Percentiles rank a stretch among this genome's conserved stretches.
Evolutionary conservation across 805 yeast species (phyloP).

Genomic region (Pichia scutulata): DNA sequence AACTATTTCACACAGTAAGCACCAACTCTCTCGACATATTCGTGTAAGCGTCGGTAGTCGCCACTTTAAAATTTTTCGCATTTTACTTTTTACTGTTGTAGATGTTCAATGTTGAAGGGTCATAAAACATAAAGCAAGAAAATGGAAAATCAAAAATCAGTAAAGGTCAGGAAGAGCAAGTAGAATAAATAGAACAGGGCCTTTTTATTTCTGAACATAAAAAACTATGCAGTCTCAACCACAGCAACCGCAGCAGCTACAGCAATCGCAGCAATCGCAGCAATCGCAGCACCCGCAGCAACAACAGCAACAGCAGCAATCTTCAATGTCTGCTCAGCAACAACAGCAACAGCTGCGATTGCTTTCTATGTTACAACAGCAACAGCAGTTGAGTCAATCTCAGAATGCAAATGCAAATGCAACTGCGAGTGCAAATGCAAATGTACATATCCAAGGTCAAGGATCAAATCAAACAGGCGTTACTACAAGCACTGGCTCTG

Average conservation of each 20-base stretch:
- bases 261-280: slow-evolving; percentile 19
- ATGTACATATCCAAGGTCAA: neutral
- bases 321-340: slow-evolving; percentile 8
- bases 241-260: slow-evolving; percentile 14
- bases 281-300: slow-evolving; percentile 19
- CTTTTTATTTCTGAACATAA: too few relatives aligned
- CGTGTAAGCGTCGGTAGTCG: neutral
- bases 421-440: neutral
- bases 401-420: neutral
- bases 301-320: slow-evolving; percentile 11
- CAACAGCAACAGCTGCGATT: slow-evolving; percentile 22
- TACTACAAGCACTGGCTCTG: neutral
- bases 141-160: too few relatives aligned
- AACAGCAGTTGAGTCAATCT: slow-evolving; percentile 13
- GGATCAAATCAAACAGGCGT: neutral
- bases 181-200: neutral
- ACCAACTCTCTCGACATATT: too few relatives aligned
- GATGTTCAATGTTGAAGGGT: neutral
- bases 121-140: too few relatives aligned
- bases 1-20: too few relatives aligned
- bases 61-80: too few relatives aligned
- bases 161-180: too few relatives aligned
- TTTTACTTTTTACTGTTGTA: too few relatives aligned
- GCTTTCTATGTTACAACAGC: slow-evolving; percentile 21
- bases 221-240: slow-evolving; percentile 15